Conservation (phyloP, 2,329 filamentous ascomycete species). For the Ceratocystis lukuohia region DNA sequence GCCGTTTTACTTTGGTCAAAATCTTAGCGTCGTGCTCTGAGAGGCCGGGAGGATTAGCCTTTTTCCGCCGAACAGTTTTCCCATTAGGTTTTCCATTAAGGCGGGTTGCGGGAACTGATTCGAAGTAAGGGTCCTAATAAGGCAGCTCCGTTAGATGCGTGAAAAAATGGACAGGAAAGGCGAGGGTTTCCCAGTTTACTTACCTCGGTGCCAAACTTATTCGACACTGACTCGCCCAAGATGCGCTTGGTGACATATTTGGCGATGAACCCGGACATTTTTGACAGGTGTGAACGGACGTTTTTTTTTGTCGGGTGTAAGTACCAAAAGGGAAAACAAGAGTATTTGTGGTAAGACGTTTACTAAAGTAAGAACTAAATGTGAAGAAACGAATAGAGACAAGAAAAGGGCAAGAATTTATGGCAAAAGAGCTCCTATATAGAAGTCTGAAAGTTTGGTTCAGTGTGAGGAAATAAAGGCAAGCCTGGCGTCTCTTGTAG, state of each 20-base stretch:
- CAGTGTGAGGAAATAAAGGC: too few relatives aligned
- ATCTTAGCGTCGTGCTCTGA: slow-evolving; percentile 69
- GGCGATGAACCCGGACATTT: slow-evolving; percentile 40
- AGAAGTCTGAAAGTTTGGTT: background rate
- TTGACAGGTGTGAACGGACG: background rate
- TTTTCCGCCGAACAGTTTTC: slow-evolving; percentile 72
- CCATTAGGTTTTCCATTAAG: slow-evolving; percentile 49
- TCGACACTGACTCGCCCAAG: slow-evolving; percentile 41
- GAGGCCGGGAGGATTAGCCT: slow-evolving; percentile 69
- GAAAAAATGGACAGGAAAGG: too few relatives aligned
- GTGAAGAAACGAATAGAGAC: background rate
- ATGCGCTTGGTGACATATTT: slow-evolving; percentile 45
- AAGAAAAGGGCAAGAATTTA: background rate
- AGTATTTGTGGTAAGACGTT: background rate
- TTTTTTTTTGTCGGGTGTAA: background rate
- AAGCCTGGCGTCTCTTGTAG: too few relatives aligned
- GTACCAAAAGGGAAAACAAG: background rate
- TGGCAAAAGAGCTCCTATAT: background rate
- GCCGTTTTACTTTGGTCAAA: slow-evolving; percentile 72
- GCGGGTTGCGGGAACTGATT: slow-evolving; percentile 62
- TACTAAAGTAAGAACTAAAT: background rate
- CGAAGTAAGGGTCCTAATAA: slow-evolving; percentile 75
- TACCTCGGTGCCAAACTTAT: slow-evolving; percentile 47
- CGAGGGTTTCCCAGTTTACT: slow-evolving; percentile 15
- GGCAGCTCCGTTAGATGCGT: background rate